Conservation (phyloP, 2,329 filamentous ascomycete genomes). For the Hypoxylon sp. region DNA sequence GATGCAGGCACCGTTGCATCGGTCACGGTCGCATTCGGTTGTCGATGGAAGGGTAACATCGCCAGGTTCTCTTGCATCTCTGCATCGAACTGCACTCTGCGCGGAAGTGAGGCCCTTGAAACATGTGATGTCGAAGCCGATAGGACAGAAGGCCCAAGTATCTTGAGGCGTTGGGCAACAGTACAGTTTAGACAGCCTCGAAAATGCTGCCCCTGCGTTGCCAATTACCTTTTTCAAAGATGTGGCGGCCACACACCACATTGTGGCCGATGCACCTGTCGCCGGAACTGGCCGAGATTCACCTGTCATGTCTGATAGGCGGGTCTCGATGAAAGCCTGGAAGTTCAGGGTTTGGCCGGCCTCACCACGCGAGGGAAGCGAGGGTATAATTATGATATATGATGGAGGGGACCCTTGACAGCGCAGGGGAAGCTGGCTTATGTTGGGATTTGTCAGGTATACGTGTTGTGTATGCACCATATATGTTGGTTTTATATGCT, state of each 20-base stretch:
- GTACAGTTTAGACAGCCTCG: constrained; percentile 21
- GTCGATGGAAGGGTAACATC: constrained; percentile 31
- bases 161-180: constrained; percentile 16
- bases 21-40: constrained; percentile 39
- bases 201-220: constrained; percentile 11
- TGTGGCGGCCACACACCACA: too few relatives aligned
- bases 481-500: background rate
- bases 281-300: constrained; percentile 31
- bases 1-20: constrained; percentile 35
- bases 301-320: constrained; percentile 33
- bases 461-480: constrained; percentile 10
- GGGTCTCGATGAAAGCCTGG: constrained; percentile 23
- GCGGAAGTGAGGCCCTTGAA: constrained; percentile 21
- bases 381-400: constrained; percentile 26
- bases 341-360: constrained; percentile 22
- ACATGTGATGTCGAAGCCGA: constrained; percentile 38
- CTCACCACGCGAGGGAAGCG: constrained; percentile 25
- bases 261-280: constrained; percentile 23
- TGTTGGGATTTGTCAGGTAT: constrained; percentile 22
- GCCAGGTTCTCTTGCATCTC: constrained; percentile 18
- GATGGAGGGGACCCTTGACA: constrained; percentile 22
- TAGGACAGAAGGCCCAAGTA: constrained; percentile 10
- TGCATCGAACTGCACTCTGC: constrained; percentile 19
- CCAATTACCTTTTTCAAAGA: constrained; percentile 28
- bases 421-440: constrained; percentile 23